Evolutionary conservation across 306 rosid species (phyloP).

Genomic region (Betula pendula): DNA sequence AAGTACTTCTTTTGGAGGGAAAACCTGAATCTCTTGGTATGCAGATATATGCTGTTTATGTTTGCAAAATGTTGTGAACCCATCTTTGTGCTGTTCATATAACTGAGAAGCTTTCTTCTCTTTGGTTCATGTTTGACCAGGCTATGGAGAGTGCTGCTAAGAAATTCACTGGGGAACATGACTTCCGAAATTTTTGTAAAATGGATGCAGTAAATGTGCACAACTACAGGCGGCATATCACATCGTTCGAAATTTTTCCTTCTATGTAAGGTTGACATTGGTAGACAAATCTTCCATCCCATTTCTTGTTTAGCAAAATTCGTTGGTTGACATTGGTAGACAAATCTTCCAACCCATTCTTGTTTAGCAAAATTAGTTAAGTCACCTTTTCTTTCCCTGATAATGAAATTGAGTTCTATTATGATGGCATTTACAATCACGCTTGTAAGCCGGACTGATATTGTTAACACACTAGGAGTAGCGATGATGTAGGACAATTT

Average conservation of each 20-base stretch:
- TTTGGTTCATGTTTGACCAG: conserved; percentile 49
- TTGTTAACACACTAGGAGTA: neutral
- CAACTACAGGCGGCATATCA: conserved; percentile 67
- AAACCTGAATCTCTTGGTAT: conserved; percentile 61
- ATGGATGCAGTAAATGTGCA: conserved; percentile 96
- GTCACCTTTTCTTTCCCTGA: conserved; percentile 1
- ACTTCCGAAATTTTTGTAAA: conserved; percentile 93
- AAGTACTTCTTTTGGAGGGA: conserved; percentile 88
- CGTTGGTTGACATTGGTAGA: conserved; percentile 70
- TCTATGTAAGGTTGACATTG: conserved; percentile 82
- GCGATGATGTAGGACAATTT: neutral
- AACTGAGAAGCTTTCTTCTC: conserved; percentile 13
- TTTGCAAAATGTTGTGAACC: conserved; percentile 21
- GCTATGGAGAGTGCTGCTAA: conserved; percentile 75
- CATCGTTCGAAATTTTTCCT: conserved; percentile 57
- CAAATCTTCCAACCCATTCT: conserved; percentile 35
- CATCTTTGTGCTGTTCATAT: conserved; percentile 19
- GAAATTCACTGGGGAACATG: conserved; percentile 82
- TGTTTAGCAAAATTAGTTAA: neutral
- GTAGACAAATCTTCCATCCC: conserved; percentile 51
- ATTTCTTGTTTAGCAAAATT: neutral
- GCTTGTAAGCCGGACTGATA: neutral
- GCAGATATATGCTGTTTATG: conserved; percentile 21
- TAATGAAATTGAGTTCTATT: neutral
- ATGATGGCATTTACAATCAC: neutral